Base-by-base conservation (phyloP, 345 rosid species). In the Diplotaxis tenuifolia region DNA sequence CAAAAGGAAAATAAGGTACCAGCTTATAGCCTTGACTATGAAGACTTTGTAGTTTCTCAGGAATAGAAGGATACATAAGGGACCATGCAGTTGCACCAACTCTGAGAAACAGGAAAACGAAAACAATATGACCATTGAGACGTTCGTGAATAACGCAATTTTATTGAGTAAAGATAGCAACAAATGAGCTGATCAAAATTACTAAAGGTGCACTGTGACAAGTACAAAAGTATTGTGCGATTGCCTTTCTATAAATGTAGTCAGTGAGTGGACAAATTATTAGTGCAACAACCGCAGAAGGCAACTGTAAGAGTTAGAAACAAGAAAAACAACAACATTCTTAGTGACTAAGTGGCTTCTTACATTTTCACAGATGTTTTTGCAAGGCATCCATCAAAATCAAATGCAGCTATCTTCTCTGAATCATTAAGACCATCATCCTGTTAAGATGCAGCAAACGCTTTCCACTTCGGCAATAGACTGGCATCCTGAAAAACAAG, bases 311-410 rank as follows among this genome's bases (percentile, higher is more conserved):
- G 5, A 56, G 55, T 57, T 20, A 25, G 7, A 63, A 55, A 55
- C 61, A 23, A 56, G 29, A 70, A 56, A 15, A 25, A 45, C 22
- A 62, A 9, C 1, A 63, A 40, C 5, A 61, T 27, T 52, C 6
- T 36, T 19, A 14, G 40, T 47, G 61, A 16, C 31, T 15, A 75
- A 31, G 27, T 20, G 0, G 55, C 53, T 62, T 32, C 77, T 77
- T 84, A 88, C 98, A 86, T 86, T 80, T 81, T 90, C 50, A 91
- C 91, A 62, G 89, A 84, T 27, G 98, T 91, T 67, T 89, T 88
- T 28, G 82, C 97, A 18, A 94, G 97, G 82, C 97, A 88, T 70
- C 96, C 96, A 83, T 94, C 98, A 75, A 94, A 94, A 80, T 94
- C 97, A 86, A 94, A 94, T 47, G 97, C 98, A 59, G 98, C 97